Base-by-base conservation (phyloP, 768 basidiomycete species). In the Boletus rex-veris region DNA sequence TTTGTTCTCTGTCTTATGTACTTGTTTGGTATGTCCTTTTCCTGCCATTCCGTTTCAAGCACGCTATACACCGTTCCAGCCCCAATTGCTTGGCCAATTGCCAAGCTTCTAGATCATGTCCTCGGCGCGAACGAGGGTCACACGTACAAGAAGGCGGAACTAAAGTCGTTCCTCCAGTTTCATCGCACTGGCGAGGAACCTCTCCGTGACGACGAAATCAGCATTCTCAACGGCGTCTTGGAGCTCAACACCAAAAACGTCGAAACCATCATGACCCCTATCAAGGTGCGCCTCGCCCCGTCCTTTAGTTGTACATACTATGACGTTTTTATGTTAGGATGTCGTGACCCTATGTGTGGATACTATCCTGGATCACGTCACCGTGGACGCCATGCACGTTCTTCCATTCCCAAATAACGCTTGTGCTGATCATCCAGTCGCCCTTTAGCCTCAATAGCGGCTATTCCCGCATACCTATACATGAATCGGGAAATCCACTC, bases 391-490 rank as follows among this genome's bases (percentile, higher is more conserved):
- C 43, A 80, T 92, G 89, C 88, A 61, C 12, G 78, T 70, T 69
- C 47, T 7, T 55, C 33, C 5, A 53, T 41, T n/a, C n/a, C 14
- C 36, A 51, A 12, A 38, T 12, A 45, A 26, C 38, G 30, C 31
- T 15, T 54, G 12, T 21, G 18, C 57, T 59, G 45, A 61, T 28
- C 8, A 21, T 41, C 48, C 50, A 62, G 48, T 55, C 35, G 18
- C 50, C 5, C 9, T 50, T n/a, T 60, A 88, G 85, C 42, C 70
- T 89, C 19, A 65, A 77, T n/a, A 88, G 85, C 58, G 95, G 95
- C 0, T 97, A 96, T 67, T 95, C 93, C 2, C 85, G 95, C 18
- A 90, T 98, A 64, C 95, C 95, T 0, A 81, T 98, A 0, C 91
- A 96, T 63, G 82, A 84, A 54, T 79, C 86, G 3, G 81, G 80